A percentile compares a stretch with the other conserved stretches of the same genome.
Conservation (phyloP, 2,329 filamentous ascomycete genomes). For the Amauroascus verrucosus region DNA sequence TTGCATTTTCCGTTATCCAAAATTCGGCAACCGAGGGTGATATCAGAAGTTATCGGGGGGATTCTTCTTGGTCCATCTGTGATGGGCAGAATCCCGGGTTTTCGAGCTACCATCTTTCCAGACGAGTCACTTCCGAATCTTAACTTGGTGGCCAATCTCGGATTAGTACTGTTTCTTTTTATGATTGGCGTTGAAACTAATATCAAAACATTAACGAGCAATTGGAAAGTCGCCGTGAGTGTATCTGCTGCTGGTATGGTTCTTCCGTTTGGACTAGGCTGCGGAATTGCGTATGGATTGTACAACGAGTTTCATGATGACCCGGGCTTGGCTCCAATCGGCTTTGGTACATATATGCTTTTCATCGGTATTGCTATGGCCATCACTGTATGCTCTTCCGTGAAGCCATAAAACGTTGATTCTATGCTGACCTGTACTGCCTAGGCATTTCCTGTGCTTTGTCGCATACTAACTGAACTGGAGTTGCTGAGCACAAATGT, state of each 20-base stretch:
- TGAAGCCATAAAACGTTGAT: not conserved
- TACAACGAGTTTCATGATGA: conserved; percentile 62
- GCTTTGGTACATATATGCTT: conserved; percentile 54
- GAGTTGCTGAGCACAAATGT: conserved; percentile 54
- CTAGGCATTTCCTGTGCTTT: conserved; percentile 73
- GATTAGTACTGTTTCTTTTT: conserved; percentile 76
- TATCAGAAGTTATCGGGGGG: conserved; percentile 75
- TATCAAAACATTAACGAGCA: conserved; percentile 61
- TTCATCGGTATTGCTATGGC: conserved; percentile 91
- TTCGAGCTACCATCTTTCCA: conserved; percentile 68
- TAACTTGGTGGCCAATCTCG: conserved; percentile 69
- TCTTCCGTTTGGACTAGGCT: conserved; percentile 72
- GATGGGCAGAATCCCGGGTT: conserved; percentile 75
- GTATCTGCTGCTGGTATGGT: conserved; percentile 72
- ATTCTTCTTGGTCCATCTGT: conserved; percentile 79
- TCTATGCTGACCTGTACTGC: conserved; percentile 6
- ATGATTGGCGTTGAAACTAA: conserved; percentile 82
- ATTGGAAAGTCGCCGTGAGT: conserved; percentile 68
- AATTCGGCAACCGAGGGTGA: conserved; percentile 69
- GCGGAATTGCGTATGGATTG: conserved; percentile 68
- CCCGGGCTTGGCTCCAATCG: conserved; percentile 45
- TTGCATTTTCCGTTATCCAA: conserved; percentile 68
- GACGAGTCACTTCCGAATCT: conserved; percentile 62
- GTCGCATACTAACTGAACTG: conserved; percentile 83
- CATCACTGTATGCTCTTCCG: conserved; percentile 56